Percentiles rank a stretch among this genome's conserved stretches.
Evolutionary conservation across 2,329 filamentous ascomycete genomes (phyloP).

Genomic region (Arthrobotrys pseudoclavata): DNA sequence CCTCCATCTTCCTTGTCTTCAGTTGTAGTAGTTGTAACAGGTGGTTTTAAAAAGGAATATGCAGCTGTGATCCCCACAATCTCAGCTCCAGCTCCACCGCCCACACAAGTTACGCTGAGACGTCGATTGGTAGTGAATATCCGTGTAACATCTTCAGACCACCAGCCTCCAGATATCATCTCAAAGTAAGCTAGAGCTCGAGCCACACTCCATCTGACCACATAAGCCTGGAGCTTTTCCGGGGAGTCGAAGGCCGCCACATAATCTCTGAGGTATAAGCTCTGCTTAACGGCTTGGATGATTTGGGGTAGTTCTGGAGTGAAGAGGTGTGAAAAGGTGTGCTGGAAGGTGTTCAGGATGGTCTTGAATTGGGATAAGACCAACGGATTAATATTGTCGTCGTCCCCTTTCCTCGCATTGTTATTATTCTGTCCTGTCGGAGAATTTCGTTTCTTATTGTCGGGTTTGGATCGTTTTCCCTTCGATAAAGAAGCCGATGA

Average conservation of each 20-base stretch:
- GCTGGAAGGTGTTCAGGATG: conserved; percentile 79
- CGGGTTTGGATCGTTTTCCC: conserved; percentile 5
- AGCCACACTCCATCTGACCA: conserved; percentile 89
- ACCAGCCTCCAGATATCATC: conserved; percentile 55
- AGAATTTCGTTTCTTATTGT: neutral
- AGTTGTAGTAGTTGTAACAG: neutral
- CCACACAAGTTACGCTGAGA: conserved; percentile 71
- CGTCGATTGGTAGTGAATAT: neutral
- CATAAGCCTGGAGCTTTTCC: conserved; percentile 83
- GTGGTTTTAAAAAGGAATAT: conserved; percentile 34
- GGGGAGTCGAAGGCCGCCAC: conserved; percentile 79
- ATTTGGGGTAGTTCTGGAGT: conserved; percentile 70
- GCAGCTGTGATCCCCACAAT: conserved; percentile 61
- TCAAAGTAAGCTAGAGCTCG: conserved; percentile 83
- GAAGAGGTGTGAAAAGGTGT: conserved; percentile 73
- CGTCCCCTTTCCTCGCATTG: neutral
- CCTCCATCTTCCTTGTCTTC: conserved; percentile 2
- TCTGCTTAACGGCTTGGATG: conserved; percentile 86
- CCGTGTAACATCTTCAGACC: conserved; percentile 41
- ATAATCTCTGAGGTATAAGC: conserved; percentile 89
- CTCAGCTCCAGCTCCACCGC: conserved; percentile 77
- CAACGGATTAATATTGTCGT: conserved; percentile 7
- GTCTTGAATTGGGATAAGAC: conserved; percentile 38
- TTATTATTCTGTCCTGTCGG: neutral
- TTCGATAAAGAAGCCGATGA: conserved; percentile 7